Conservation (phyloP, 2,329 filamentous ascomycete genomes). For the Calonectria pseudoreteaudii region DNA sequence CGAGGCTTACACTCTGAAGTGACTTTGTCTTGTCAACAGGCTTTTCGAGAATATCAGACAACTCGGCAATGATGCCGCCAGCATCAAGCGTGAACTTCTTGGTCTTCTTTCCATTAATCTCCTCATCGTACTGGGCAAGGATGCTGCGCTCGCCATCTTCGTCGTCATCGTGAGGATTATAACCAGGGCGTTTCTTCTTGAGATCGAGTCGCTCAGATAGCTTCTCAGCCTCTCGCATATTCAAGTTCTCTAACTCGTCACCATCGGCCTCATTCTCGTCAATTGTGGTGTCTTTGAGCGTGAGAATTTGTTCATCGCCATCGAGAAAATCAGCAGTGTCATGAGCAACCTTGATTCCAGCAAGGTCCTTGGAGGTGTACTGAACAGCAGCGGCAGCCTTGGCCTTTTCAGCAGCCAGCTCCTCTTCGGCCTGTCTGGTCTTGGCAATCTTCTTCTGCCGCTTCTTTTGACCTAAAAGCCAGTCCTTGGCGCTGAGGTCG, state of each 20-base stretch:
- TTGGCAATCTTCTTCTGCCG: slow-evolving; percentile 91
- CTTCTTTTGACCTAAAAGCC: slow-evolving; percentile 92
- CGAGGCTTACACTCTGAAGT: slow-evolving; percentile 79
- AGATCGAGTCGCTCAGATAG: slow-evolving; percentile 81
- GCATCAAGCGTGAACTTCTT: slow-evolving; percentile 91
- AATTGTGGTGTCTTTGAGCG: slow-evolving; percentile 92
- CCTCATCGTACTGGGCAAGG: slow-evolving; percentile 93
- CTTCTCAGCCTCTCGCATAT: slow-evolving; percentile 78
- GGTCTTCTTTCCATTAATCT: slow-evolving; percentile 89
- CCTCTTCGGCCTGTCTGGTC: slow-evolving; percentile 77
- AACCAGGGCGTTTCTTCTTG: slow-evolving; percentile 90
- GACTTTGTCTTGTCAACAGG: slow-evolving; percentile 69
- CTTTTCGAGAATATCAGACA: slow-evolving; percentile 66
- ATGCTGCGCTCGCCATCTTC: slow-evolving; percentile 75
- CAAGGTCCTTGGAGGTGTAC: slow-evolving; percentile 87
- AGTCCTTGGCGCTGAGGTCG: slow-evolving; percentile 82
- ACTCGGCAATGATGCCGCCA: slow-evolving; percentile 75
- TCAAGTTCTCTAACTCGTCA: slow-evolving; percentile 87
- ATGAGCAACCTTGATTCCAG: slow-evolving; percentile 92
- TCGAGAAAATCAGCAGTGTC: slow-evolving; percentile 85
- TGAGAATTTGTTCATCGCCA: slow-evolving; percentile 88
- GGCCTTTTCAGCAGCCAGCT: slow-evolving; percentile 81
- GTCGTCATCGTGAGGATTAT: slow-evolving; percentile 84
- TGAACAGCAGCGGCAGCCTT: slow-evolving; percentile 71
- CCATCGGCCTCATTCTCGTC: slow-evolving; percentile 86